Percentiles rank a stretch among this genome's conserved stretches.
Evolutionary conservation across 805 yeast species (phyloP).

Genomic region (Barnettozyma botsteinii): DNA sequence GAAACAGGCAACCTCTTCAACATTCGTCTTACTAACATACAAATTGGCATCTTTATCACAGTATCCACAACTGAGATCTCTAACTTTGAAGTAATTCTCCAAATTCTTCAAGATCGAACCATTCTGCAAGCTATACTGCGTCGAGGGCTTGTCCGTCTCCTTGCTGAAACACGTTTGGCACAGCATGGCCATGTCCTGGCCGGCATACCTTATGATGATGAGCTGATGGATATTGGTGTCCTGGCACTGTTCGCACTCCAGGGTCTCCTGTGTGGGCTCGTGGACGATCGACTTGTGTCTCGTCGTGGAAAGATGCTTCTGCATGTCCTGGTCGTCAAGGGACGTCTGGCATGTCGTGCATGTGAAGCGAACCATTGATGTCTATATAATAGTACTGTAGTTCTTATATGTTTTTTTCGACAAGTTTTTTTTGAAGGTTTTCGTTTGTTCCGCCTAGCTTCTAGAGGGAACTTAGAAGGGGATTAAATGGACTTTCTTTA

Average conservation of each 20-base stretch:
- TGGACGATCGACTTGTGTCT: constrained; percentile 45
- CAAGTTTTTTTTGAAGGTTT: no score
- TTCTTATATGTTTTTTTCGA: no score
- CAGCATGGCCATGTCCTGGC: constrained; percentile 46
- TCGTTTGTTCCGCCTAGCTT: no score
- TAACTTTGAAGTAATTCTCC: constrained; percentile 40
- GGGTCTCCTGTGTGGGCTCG: constrained; percentile 32
- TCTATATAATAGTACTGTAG: no score
- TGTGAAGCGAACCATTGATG: constrained; percentile 28
- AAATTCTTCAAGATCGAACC: constrained; percentile 50
- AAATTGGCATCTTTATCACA: constrained; percentile 41
- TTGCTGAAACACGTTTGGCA: constrained; percentile 42
- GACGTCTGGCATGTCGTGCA: constrained; percentile 42
- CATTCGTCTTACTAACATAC: constrained; percentile 27
- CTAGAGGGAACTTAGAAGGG: no score
- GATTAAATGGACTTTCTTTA: no score
- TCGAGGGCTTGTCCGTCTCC: constrained; percentile 39
- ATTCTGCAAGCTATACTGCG: constrained; percentile 45
- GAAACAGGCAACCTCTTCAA: constrained; percentile 34
- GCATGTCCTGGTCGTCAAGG: constrained; percentile 34
- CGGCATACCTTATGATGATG: constrained; percentile 46
- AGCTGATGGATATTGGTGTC: constrained; percentile 49
- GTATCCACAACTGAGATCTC: constrained; percentile 43
- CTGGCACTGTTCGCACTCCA: constrained; percentile 53
- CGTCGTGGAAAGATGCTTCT: constrained; percentile 46